Evolutionary conservation across 768 basidiomycete species (phyloP).

Genomic region (Ephemerocybe angulata): DNA sequence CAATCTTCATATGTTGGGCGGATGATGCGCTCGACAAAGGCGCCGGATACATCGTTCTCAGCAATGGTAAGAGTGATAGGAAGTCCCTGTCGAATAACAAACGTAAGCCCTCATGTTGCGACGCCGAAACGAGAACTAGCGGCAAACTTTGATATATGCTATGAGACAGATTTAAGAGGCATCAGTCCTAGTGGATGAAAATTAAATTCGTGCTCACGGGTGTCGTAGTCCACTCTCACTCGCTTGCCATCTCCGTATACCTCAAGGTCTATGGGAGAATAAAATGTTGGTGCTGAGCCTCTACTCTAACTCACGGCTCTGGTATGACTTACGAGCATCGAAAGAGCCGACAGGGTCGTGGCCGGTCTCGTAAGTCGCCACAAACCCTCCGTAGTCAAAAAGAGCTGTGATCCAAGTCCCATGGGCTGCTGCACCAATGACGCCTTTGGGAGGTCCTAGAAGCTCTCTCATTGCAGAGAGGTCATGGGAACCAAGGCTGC

Average conservation of each 20-base stretch:
- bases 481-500: slow-evolving; percentile 2
- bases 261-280: not conserved
- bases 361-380: slow-evolving; percentile 2
- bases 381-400: slow-evolving; percentile 2
- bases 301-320: not conserved
- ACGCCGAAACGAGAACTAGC: not conserved
- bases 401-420: slow-evolving; percentile 1
- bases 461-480: slow-evolving; percentile 5
- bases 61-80: slow-evolving; percentile 1
- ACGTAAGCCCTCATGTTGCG: not conserved
- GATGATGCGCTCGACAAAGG: not conserved
- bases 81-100: not conserved
- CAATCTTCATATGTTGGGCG: slow-evolving; percentile 5
- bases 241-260: slow-evolving; percentile 4
- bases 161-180: not conserved
- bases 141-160: not conserved
- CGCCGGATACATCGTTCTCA: not conserved
- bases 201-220: not conserved
- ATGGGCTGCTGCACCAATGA: slow-evolving; percentile 1
- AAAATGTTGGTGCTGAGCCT: not conserved
- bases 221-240: slow-evolving; percentile 2
- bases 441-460: not conserved
- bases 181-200: not conserved
- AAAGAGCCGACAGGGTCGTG: slow-evolving; percentile 5
- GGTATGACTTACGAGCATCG: not conserved